Conservation (phyloP, 2,329 filamentous ascomycete species). For the Penicillium sclerotiorum region DNA sequence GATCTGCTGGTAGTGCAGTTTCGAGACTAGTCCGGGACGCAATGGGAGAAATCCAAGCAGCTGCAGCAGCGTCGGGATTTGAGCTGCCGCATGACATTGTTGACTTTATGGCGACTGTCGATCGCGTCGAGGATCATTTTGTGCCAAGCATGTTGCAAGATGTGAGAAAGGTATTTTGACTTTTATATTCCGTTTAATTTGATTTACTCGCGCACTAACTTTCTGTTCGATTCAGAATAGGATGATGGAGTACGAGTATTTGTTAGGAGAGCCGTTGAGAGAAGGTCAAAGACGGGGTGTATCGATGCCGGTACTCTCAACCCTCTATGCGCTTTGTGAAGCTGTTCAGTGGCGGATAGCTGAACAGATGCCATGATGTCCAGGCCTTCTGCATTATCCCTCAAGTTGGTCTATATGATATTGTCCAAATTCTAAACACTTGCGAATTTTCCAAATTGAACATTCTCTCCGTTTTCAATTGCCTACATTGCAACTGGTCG, state of each 20-base stretch:
- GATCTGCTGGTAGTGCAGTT: conserved; percentile 46
- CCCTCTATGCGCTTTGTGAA: background rate
- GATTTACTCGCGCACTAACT: background rate
- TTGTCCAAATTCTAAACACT: no score
- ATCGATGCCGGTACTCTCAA: background rate
- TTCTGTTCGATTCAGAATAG: background rate
- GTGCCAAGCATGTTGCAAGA: conserved; percentile 9
- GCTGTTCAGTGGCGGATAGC: background rate
- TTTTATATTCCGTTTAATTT: no score
- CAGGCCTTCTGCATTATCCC: no score
- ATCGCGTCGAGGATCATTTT: background rate
- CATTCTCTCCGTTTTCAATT: no score
- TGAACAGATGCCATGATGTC: no score
- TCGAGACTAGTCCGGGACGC: conserved; percentile 54
- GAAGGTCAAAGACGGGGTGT: background rate
- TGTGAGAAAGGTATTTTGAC: conserved; percentile 1
- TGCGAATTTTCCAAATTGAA: no score
- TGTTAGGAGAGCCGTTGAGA: background rate
- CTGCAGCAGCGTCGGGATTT: background rate
- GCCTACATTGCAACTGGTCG: no score
- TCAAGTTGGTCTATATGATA: no score
- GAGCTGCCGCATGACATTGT: background rate
- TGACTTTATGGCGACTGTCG: background rate
- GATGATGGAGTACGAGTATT: background rate
- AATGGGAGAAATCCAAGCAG: conserved; percentile 43